phyloP scores from a whole-genome alignment of 2,329 filamentous ascomycete species.

The Nigrograna mackinnonii region DNA sequence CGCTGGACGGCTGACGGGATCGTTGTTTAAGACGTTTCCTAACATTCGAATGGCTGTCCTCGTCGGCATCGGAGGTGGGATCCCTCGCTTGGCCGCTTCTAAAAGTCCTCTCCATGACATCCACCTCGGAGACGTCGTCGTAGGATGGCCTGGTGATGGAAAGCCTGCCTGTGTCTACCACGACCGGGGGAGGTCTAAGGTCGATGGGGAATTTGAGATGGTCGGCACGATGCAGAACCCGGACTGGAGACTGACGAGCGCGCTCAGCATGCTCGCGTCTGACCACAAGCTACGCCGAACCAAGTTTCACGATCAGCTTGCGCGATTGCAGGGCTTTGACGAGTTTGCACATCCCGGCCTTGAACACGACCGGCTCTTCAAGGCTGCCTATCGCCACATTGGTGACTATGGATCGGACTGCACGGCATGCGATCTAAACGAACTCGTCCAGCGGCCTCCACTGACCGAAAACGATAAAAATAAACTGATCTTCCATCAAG shows the following conservation, averaged over 20 bases:
- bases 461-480: slow-evolving; percentile 1
- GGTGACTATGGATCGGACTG: slow-evolving; percentile 3
- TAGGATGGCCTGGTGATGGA: slow-evolving; percentile 6
- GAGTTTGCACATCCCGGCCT: slow-evolving; percentile 4
- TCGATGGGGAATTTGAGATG: slow-evolving; percentile 4
- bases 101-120: slow-evolving; percentile 2
- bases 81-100: slow-evolving; percentile 1
- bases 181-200: slow-evolving; percentile 5
- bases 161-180: slow-evolving; percentile 6
- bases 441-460: slow-evolving; percentile 3
- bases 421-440: not conserved
- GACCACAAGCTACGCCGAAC: slow-evolving; percentile 2
- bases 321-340: not conserved
- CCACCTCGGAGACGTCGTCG: slow-evolving; percentile 6
- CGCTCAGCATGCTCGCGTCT: slow-evolving; percentile 2
- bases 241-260: slow-evolving; percentile 4
- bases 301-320: slow-evolving; percentile 5
- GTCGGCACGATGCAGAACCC: slow-evolving; percentile 5
- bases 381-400: slow-evolving; percentile 3
- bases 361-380: slow-evolving; percentile 4
- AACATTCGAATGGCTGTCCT: slow-evolving; percentile 6
- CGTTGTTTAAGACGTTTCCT: slow-evolving; percentile 7
- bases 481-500: slow-evolving; percentile 2
- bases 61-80: slow-evolving; percentile 5
- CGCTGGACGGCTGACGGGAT: slow-evolving; percentile 4